Base-by-base conservation (phyloP, 768 basidiomycete species). In the Pleurotus pulmonarius region DNA sequence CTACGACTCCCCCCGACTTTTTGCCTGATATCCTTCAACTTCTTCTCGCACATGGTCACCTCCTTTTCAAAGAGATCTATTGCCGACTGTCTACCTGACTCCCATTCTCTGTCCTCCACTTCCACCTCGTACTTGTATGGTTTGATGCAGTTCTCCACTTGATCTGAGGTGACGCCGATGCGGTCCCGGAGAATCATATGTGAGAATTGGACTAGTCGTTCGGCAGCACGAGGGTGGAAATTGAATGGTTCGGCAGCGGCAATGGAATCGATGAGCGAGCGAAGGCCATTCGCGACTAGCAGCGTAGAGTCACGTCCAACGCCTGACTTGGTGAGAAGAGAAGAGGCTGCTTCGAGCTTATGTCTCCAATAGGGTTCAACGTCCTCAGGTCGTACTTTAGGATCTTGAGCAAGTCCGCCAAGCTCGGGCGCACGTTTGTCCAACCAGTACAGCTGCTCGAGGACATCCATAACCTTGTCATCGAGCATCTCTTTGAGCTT, bases 91-190 rank as follows among this genome's bases (percentile, higher is more conserved):
- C 95, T 76, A 0, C 97, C 97, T 2, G 76, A 66, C 63, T 92
- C 91, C 97, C 97, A 99, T 69, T 99, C 97, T 41, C 87, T 76
- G 12, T 83, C 81, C 60, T 98, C 94, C 12, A 98, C 89, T 67
- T 99, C 97, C 24, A 98, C 87, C 66, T 98, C 96, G 66, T 97
- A 96, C 76, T 99, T 99, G 82, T 85, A 98, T 25, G 96, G 97
- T 73, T 99, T 99, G 79, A 99, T 98, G 71, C 93, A 96, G 70
- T 98, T 99, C 77, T 99, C 97, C 13, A 99, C 96, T 73, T 98
- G 96, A 69, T 99, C 97, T 4, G 92, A 89, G n/a, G 97, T 94
- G 55, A 96, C 73, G 13, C 92, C 90, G 56, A 98, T 90, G 5
- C 96, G 84, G 65, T 98, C 96, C 57, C 96, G 82, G 52, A 99